phyloP scores from a whole-genome alignment of 176 grass and related monocot species.

The Oryza longistaminata region DNA sequence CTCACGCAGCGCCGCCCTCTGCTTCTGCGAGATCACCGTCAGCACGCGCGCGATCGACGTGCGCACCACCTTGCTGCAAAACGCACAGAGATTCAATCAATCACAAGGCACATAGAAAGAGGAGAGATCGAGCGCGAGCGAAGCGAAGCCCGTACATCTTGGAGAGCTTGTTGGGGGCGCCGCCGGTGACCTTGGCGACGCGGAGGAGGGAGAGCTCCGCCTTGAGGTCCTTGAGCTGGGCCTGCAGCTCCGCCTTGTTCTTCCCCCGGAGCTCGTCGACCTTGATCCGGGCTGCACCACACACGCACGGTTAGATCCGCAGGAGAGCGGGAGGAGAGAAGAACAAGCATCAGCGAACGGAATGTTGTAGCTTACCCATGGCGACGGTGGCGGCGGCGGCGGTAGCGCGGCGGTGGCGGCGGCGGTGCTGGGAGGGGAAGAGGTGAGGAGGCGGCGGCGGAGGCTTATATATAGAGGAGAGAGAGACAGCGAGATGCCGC shows the following conservation, averaged over 20 bases:
- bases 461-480: constrained; percentile 6
- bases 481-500: neutral
- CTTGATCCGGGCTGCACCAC: constrained; percentile 66
- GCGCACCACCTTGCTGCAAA: constrained; percentile 78
- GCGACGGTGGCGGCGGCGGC: neutral
- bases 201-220: constrained; percentile 87
- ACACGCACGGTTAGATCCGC: constrained; percentile 13
- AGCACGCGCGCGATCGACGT: constrained; percentile 66
- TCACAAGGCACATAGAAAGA: too few relatives aligned
- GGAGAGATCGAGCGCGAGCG: neutral
- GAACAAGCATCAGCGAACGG: neutral
- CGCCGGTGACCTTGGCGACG: constrained; percentile 93
- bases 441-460: neutral
- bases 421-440: neutral
- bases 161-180: constrained; percentile 92
- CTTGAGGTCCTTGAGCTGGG: constrained; percentile 83
- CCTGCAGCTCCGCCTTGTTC: constrained; percentile 67
- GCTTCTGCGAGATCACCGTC: constrained; percentile 87
- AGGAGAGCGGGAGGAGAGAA: neutral
- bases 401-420: neutral
- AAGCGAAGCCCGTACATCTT: constrained; percentile 49
- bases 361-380: constrained; percentile 31
- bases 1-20: constrained; percentile 67
- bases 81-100: too few relatives aligned
- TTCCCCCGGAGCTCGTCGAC: constrained; percentile 80